Conservation (phyloP, 148 eudicot genomes). For the Amaranthus cruentus region DNA sequence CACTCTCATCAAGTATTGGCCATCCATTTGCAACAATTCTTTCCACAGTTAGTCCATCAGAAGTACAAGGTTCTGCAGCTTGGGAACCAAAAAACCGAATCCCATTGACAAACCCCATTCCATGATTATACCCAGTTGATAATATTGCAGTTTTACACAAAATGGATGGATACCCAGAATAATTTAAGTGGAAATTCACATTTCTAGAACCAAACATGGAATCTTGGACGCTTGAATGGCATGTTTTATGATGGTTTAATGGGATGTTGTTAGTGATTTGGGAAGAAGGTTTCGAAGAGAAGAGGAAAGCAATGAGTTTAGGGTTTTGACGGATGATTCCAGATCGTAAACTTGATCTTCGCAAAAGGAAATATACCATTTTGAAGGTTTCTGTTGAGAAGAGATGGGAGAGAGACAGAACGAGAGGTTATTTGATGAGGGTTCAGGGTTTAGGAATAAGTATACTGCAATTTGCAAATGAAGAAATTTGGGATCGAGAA, state of each 20-base stretch:
- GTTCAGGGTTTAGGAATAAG: too few species aligned
- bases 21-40: conserved; percentile 61
- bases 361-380: too few species aligned
- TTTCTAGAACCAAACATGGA: conserved; percentile 17
- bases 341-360: too few species aligned
- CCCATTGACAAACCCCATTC: conserved; percentile 2
- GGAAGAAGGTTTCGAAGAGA: too few species aligned
- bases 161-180: conserved; percentile 20
- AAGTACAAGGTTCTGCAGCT: conserved; percentile 56
- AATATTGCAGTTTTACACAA: conserved; percentile 11
- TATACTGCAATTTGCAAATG: too few species aligned
- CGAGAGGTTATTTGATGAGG: too few species aligned
- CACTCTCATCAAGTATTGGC: conserved; percentile 67
- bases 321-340: too few species aligned
- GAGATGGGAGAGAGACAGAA: too few species aligned
- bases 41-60: conserved; percentile 84
- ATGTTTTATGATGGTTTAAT: conserved; percentile 5
- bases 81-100: conserved; percentile 46
- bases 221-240: conserved; percentile 16
- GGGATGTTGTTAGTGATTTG: conserved; percentile 1
- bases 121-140: conserved; percentile 30
- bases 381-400: too few species aligned
- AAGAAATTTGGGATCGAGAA: too few species aligned
- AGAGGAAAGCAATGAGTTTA: too few species aligned
- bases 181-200: conserved; percentile 14